Conservation (phyloP, 139 green algal genomes). For the Micractinium sp. region DNA sequence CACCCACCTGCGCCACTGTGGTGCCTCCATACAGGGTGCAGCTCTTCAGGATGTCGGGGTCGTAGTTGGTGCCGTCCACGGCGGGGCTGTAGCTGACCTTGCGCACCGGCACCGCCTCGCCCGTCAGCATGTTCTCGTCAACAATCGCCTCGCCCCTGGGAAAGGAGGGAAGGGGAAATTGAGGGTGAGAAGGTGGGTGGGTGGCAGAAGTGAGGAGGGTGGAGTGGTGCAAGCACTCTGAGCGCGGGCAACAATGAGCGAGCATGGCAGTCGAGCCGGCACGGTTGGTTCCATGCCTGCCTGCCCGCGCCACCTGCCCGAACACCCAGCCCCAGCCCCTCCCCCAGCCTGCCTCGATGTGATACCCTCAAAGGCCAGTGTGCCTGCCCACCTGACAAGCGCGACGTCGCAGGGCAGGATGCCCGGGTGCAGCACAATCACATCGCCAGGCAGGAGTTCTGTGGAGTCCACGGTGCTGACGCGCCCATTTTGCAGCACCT, state of each 20-base stretch:
- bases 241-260: no score
- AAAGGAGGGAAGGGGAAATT: not conserved
- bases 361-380: not conserved
- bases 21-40: constrained; percentile 79
- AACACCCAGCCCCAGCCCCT: not conserved
- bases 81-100: constrained; percentile 71
- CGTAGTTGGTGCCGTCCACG: constrained; percentile 60
- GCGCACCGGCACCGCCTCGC: constrained; percentile 73
- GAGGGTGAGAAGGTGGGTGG: not conserved
- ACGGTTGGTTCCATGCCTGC: no score
- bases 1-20: constrained; percentile 64
- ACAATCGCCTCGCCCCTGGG: constrained; percentile 66
- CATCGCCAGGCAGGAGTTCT: constrained; percentile 57
- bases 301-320: not conserved
- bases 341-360: not conserved
- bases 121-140: constrained; percentile 79
- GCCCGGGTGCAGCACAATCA: constrained; percentile 61
- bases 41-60: constrained; percentile 57
- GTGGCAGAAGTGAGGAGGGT: not conserved
- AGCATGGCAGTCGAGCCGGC: not conserved
- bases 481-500: constrained; percentile 6
- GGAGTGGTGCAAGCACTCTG: no score
- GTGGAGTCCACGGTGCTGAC: constrained; percentile 12
- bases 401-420: constrained; percentile 65
- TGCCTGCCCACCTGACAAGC: constrained; percentile 46